Conservation (phyloP, 2,329 filamentous ascomycete species). For the Aspergillus luchuensis region DNA sequence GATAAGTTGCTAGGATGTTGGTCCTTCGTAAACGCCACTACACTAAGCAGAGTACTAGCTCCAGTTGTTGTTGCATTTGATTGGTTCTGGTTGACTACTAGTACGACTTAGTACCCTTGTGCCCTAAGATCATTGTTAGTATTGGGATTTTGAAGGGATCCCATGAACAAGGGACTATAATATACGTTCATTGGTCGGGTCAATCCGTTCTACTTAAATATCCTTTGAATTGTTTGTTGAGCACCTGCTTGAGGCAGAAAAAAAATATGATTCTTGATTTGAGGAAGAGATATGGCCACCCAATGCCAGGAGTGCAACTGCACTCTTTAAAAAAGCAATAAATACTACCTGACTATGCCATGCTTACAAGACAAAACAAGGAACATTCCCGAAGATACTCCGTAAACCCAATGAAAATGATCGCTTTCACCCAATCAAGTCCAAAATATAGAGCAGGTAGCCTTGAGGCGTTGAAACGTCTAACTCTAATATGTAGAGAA, state of each 20-base stretch:
- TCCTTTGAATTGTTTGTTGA: background rate
- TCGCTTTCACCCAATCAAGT: background rate
- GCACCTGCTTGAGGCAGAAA: background rate
- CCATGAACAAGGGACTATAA: too few species aligned
- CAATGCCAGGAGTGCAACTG: background rate
- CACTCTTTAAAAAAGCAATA: background rate
- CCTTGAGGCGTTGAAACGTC: slow-evolving; percentile 1
- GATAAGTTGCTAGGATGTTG: too few species aligned
- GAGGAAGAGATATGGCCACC: background rate
- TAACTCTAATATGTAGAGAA: slow-evolving; percentile 16
- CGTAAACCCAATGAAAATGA: background rate
- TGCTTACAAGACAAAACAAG: background rate
- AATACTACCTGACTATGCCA: background rate
- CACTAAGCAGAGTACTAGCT: too few species aligned
- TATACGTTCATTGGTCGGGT: background rate
- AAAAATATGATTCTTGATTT: too few species aligned
- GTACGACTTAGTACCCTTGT: too few species aligned
- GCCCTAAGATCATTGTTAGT: too few species aligned
- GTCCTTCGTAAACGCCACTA: background rate
- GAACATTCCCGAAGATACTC: background rate
- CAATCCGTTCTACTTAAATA: background rate
- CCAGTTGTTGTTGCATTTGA: too few species aligned
- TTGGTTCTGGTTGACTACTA: too few species aligned
- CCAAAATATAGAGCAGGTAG: background rate
- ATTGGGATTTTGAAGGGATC: too few species aligned